Evolutionary conservation across 306 rosid genomes (phyloP).

Genomic region (Alnus rubra): DNA sequence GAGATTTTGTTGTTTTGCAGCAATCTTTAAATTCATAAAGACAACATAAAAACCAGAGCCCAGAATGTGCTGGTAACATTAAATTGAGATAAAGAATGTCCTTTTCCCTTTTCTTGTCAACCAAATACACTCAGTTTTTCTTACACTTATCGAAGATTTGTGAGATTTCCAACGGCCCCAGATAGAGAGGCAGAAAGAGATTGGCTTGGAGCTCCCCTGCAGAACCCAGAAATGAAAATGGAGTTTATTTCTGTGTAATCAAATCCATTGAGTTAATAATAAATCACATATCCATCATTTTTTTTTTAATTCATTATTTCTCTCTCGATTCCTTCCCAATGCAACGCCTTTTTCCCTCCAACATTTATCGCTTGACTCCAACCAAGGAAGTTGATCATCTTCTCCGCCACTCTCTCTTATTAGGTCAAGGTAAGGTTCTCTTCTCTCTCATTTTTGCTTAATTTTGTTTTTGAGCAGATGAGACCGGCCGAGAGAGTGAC

Average conservation of each 20-base stretch:
- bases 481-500: no score
- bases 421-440: no score
- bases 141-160: conserved; percentile 91
- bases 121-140: conserved; percentile 19
- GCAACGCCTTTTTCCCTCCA: no score
- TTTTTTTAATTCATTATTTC: no score
- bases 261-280: background rate
- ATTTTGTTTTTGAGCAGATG: no score
- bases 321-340: no score
- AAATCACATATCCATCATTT: no score
- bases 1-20: conserved; percentile 92
- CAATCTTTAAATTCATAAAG: conserved; percentile 46
- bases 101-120: conserved; percentile 14
- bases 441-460: no score
- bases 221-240: conserved; percentile 11
- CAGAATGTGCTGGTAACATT: conserved; percentile 6
- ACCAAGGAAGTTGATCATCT: no score
- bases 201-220: conserved; percentile 95
- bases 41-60: conserved; percentile 15
- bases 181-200: conserved; percentile 84
- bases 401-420: no score
- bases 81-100: background rate
- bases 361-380: no score
- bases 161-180: conserved; percentile 67
- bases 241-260: background rate